phyloP scores from a whole-genome alignment of 2,329 filamentous ascomycete genomes.

The Rutstroemia sydowiana region DNA sequence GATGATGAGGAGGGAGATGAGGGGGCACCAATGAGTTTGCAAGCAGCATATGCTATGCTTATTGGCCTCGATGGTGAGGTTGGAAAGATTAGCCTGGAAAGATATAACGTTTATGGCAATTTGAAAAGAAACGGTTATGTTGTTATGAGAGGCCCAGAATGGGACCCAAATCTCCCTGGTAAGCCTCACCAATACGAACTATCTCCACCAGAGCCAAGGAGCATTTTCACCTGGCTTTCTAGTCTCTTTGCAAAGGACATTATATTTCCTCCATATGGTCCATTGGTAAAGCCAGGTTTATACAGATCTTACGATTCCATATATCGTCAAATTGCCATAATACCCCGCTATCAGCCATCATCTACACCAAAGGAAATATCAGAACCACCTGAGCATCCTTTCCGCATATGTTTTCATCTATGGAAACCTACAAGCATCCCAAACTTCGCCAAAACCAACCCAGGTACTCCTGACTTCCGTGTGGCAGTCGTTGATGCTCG shows the following conservation, averaged over 20 bases:
- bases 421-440: slow-evolving; percentile 61
- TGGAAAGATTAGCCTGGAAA: slow-evolving; percentile 61
- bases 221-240: slow-evolving; percentile 28
- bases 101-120: slow-evolving; percentile 82
- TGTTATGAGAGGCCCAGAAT: slow-evolving; percentile 61
- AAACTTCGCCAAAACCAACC: slow-evolving; percentile 71
- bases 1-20: slow-evolving; percentile 44
- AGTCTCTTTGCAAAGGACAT: slow-evolving; percentile 22
- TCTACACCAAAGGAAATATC: slow-evolving; percentile 27
- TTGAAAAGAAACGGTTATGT: slow-evolving; percentile 78
- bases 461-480: slow-evolving; percentile 73
- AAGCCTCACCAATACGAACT: slow-evolving; percentile 3
- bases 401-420: slow-evolving; percentile 69
- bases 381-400: slow-evolving; percentile 41
- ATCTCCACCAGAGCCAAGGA: slow-evolving; percentile 12
- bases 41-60: slow-evolving; percentile 82
- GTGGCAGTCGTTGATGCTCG: slow-evolving; percentile 76
- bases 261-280: slow-evolving; percentile 36
- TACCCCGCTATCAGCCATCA: slow-evolving; percentile 62
- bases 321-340: slow-evolving; percentile 67
- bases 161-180: slow-evolving; percentile 31
- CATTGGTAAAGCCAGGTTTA: slow-evolving; percentile 54
- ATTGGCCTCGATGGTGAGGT: slow-evolving; percentile 60
- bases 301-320: slow-evolving; percentile 63
- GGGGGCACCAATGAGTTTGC: slow-evolving; percentile 79